A percentile compares a stretch with the other conserved stretches of the same genome.
phyloP scores from a whole-genome alignment of 257 asterid genomes.

The Nicotiana otophora region DNA sequence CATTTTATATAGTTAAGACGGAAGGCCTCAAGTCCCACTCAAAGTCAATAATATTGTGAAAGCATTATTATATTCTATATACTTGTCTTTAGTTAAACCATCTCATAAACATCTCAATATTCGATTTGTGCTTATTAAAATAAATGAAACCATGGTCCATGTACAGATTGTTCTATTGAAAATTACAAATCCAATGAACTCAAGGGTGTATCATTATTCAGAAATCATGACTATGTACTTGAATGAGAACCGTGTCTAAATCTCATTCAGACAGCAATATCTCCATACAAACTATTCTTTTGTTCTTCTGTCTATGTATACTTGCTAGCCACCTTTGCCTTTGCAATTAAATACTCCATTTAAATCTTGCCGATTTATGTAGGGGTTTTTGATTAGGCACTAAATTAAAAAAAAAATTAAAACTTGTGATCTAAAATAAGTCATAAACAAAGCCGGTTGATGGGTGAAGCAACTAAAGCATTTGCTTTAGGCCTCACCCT shows the following conservation, averaged over 20 bases:
- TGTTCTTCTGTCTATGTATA: not conserved
- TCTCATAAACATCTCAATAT: not conserved
- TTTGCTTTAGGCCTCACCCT: too few relatives aligned
- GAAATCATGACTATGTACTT: not conserved
- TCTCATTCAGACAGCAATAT: not conserved
- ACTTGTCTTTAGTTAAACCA: not conserved
- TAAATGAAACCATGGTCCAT: not conserved
- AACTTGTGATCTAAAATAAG: too few relatives aligned
- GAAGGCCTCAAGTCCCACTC: not conserved
- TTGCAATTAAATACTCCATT: not conserved
- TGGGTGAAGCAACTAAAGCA: too few relatives aligned
- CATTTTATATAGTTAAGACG: not conserved
- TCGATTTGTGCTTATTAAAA: not conserved
- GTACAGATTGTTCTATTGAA: not conserved
- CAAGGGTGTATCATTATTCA: not conserved
- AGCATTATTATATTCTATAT: not conserved
- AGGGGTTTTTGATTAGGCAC: too few relatives aligned
- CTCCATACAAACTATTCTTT: not conserved
- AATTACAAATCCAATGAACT: constrained; percentile 2
- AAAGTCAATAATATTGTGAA: not conserved
- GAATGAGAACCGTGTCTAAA: not conserved
- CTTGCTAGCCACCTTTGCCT: not conserved
- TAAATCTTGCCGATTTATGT: too few relatives aligned
- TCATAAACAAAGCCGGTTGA: too few relatives aligned
- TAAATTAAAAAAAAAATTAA: too few relatives aligned